A percentile compares a stretch with the other conserved stretches of the same genome.
phyloP scores from a whole-genome alignment of 1,284 basidiomycete species.

The Nidula niveotomentosa region DNA sequence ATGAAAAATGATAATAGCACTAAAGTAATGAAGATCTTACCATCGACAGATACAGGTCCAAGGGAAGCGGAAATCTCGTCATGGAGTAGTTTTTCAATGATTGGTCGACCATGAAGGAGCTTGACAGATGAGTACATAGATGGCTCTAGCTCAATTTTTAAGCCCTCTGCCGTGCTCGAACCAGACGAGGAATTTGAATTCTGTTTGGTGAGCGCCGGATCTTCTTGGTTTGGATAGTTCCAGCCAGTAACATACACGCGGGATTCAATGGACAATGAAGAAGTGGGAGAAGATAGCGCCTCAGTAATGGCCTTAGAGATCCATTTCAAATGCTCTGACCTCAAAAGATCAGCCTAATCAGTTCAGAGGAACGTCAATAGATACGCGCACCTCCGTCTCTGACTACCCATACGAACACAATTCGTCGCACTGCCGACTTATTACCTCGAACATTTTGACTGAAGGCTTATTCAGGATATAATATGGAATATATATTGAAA shows the following conservation, averaged over 20 bases:
- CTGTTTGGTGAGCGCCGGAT: slow-evolving; percentile 12
- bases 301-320: slow-evolving; percentile 26
- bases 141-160: slow-evolving; percentile 11
- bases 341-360: neutral
- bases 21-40: slow-evolving; percentile 20
- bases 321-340: slow-evolving; percentile 27
- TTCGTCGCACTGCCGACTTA: slow-evolving; percentile 22
- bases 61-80: slow-evolving; percentile 37
- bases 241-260: slow-evolving; percentile 30
- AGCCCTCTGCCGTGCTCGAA: slow-evolving; percentile 13
- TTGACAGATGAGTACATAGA: slow-evolving; percentile 34
- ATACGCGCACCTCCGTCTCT: slow-evolving; percentile 23
- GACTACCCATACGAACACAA: slow-evolving; percentile 31
- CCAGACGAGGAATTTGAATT: slow-evolving; percentile 13
- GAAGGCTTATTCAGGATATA: slow-evolving; percentile 1
- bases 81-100: slow-evolving; percentile 37
- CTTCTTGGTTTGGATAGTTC: slow-evolving; percentile 20
- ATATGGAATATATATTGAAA: slow-evolving; percentile 3
- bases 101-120: slow-evolving; percentile 42
- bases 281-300: slow-evolving; percentile 16
- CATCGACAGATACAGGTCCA: slow-evolving; percentile 49
- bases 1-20: neutral
- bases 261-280: slow-evolving; percentile 23
- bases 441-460: slow-evolving; percentile 14
- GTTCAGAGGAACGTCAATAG: neutral